These are phyloP conservation scores for Candida sp. DNA, from an alignment of 1,139 yeast genomes.

Conservation along the genomic window DNA sequence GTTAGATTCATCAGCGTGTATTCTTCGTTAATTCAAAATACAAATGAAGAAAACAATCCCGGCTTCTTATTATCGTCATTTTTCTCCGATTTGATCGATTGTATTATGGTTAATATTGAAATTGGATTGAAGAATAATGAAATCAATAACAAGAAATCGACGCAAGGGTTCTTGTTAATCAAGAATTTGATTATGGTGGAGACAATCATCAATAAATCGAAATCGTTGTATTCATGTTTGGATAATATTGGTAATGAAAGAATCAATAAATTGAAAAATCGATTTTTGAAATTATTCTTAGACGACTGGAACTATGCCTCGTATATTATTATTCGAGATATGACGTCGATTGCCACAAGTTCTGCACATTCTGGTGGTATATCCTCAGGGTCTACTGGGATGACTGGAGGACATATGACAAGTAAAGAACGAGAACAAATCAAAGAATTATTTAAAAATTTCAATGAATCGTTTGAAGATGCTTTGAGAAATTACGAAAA, in stretches of 20 bases:
- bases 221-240: constrained; percentile 47
- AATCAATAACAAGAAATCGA: constrained; percentile 39
- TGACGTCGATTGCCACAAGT: constrained; percentile 43
- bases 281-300: constrained; percentile 72
- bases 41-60: constrained; percentile 36
- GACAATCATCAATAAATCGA: constrained; percentile 64
- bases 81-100: constrained; percentile 74
- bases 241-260: constrained; percentile 68
- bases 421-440: constrained; percentile 79
- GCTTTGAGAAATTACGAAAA: constrained; percentile 62
- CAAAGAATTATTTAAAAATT: constrained; percentile 79
- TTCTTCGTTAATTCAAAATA: constrained; percentile 42
- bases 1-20: constrained; percentile 50
- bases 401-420: constrained; percentile 25
- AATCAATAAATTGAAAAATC: constrained; percentile 64
- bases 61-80: constrained; percentile 57
- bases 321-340: constrained; percentile 64
- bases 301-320: constrained; percentile 86
- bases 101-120: constrained; percentile 59
- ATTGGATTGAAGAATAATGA: constrained; percentile 42
- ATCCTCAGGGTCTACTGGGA: constrained; percentile 7
- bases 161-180: constrained; percentile 68
- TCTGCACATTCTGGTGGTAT: constrained; percentile 9
- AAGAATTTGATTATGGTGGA: constrained; percentile 75
- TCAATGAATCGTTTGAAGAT: constrained; percentile 81